phyloP scores from a whole-genome alignment of 768 basidiomycete genomes.

The Nidularia sp. region DNA sequence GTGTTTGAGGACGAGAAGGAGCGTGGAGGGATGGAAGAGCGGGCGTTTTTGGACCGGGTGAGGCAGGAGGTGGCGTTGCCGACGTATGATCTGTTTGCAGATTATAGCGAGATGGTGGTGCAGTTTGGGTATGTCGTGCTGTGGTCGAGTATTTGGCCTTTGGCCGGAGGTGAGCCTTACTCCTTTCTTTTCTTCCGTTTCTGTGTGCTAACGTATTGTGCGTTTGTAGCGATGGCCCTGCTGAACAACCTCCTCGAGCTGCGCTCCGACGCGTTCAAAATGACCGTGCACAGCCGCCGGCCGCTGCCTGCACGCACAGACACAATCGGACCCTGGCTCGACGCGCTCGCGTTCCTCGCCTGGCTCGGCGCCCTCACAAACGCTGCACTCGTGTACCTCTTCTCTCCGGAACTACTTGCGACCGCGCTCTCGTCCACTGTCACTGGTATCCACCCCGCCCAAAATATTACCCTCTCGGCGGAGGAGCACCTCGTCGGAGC shows the following conservation, averaged over 20 bases:
- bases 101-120: constrained; percentile 96
- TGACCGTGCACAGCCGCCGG: constrained; percentile 77
- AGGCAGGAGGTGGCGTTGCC: constrained; percentile 75
- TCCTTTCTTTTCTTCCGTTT: not conserved
- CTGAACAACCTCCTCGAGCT: constrained; percentile 92
- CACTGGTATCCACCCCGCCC: constrained; percentile 1
- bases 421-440: constrained; percentile 11
- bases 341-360: constrained; percentile 79
- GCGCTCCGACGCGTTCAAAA: constrained; percentile 93
- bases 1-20: constrained; percentile 68
- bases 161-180: constrained; percentile 62
- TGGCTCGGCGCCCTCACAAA: constrained; percentile 90
- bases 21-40: constrained; percentile 58
- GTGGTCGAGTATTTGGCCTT: constrained; percentile 93
- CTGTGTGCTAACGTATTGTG: constrained; percentile 1
- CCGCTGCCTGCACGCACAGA: constrained; percentile 87
- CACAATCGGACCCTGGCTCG: constrained; percentile 93
- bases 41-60: constrained; percentile 75
- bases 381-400: constrained; percentile 87
- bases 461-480: constrained; percentile 5
- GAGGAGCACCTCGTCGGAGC: constrained; percentile 13
- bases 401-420: constrained; percentile 44
- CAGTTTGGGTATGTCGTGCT: constrained; percentile 92
- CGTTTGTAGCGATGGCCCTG: constrained; percentile 62
- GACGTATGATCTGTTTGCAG: constrained; percentile 75